phyloP scores from a whole-genome alignment of 257 asterid genomes.

The Apocynum venetum region DNA sequence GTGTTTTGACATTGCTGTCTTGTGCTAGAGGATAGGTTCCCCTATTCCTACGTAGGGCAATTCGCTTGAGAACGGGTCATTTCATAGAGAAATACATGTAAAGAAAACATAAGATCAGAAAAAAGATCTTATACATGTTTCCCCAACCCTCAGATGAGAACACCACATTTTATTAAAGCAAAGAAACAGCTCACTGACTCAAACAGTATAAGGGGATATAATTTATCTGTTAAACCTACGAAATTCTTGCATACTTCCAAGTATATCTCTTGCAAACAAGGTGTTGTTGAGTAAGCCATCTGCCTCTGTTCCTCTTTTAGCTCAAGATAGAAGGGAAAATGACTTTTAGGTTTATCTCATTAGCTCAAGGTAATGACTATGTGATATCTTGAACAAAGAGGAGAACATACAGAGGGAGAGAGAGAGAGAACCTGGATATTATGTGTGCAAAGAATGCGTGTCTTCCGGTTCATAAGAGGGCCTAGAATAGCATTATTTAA shows the following conservation, averaged over 20 bases:
- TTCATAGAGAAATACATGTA: neutral
- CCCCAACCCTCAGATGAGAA: neutral
- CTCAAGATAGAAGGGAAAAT: neutral
- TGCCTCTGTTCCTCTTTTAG: neutral
- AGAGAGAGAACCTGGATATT: constrained; percentile 65
- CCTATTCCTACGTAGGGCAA: too few species aligned
- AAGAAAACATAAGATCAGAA: too few species aligned
- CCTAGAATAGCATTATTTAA: constrained; percentile 70
- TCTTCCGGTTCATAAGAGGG: constrained; percentile 65
- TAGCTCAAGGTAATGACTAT: neutral
- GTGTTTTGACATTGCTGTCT: too few species aligned
- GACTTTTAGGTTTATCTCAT: neutral
- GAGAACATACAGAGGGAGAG: neutral
- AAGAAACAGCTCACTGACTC: neutral
- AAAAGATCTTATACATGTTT: neutral
- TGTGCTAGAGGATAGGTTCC: too few species aligned
- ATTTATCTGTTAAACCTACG: neutral
- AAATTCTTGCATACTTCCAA: neutral
- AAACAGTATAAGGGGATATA: neutral
- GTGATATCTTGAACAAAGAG: neutral
- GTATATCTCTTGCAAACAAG: neutral
- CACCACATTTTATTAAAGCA: neutral
- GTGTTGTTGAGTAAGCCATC: neutral
- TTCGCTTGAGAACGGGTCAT: too few species aligned
- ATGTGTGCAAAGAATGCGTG: constrained; percentile 89